Percentiles rank a stretch among this genome's conserved stretches.
Conservation (phyloP, 1,139 yeast species). For the Petasospora fabianii region DNA sequence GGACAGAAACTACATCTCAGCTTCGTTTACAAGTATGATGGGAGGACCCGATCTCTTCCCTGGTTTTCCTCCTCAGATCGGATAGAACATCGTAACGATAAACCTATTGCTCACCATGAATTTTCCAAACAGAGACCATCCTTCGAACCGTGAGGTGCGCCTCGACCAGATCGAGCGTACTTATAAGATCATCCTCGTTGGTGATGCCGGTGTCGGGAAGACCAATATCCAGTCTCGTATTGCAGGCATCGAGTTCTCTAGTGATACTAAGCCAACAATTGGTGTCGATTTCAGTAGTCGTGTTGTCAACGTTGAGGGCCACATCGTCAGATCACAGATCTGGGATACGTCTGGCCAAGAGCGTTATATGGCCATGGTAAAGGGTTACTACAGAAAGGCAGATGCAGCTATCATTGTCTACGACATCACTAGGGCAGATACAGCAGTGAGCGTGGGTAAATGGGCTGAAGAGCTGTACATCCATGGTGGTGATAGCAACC, state of each 20-base stretch:
- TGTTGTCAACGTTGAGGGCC: constrained; percentile 90
- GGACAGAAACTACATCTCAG: no score
- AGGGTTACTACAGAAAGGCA: constrained; percentile 98
- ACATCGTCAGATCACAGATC: constrained; percentile 92
- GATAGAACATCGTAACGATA: no score
- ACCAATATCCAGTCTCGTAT: constrained; percentile 89
- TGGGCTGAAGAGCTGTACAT: neutral
- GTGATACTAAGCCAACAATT: constrained; percentile 89
- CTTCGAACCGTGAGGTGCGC: no score
- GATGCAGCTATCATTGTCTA: constrained; percentile 95
- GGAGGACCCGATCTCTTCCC: no score
- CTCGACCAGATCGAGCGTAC: no score
- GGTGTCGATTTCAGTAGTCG: constrained; percentile 98
- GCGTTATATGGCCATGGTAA: constrained; percentile 93
- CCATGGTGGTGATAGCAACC: neutral
- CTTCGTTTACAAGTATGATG: no score
- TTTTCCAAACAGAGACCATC: no score
- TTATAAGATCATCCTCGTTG: constrained; percentile 83
- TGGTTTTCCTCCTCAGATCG: no score
- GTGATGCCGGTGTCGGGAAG: constrained; percentile 97
- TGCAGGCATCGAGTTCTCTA: constrained; percentile 91
- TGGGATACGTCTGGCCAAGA: constrained; percentile 99
- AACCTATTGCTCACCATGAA: no score
- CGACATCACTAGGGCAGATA: constrained; percentile 77
- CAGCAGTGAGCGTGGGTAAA: neutral